These are phyloP conservation scores for Salix exigua DNA, from an alignment of 345 rosid species.

Conservation along the genomic window DNA sequence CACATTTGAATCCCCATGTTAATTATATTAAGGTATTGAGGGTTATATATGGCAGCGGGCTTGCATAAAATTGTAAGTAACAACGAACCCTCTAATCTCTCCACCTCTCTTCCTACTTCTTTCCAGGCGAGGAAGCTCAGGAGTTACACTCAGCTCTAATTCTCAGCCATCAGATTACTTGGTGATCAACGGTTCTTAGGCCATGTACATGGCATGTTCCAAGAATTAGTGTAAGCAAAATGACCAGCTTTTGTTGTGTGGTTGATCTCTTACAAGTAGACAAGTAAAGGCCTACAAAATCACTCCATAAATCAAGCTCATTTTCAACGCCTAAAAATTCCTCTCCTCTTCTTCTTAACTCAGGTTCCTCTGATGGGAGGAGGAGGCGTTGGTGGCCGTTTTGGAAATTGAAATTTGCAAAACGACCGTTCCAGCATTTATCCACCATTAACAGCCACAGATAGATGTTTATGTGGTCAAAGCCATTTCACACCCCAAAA, in stretches of 20 bases:
- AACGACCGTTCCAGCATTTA: conserved; percentile 16
- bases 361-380: conserved; percentile 35
- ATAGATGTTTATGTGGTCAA: conserved; percentile 65
- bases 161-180: conserved; percentile 38
- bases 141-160: conserved; percentile 40
- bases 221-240: conserved; percentile 37
- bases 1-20: neutral
- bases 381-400: conserved; percentile 6
- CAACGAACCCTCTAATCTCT: conserved; percentile 48
- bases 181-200: conserved; percentile 31
- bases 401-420: conserved; percentile 19
- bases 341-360: conserved; percentile 10
- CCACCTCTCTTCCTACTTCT: conserved; percentile 22
- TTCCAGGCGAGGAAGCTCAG: conserved; percentile 47
- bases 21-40: neutral
- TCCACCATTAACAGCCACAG: conserved; percentile 75
- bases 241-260: conserved; percentile 25
- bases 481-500: conserved; percentile 26
- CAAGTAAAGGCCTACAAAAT: neutral
- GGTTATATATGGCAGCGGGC: neutral
- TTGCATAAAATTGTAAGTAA: neutral
- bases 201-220: conserved; percentile 26
- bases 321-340: conserved; percentile 5
- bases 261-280: conserved; percentile 15
- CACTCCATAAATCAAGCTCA: conserved; percentile 22